These are phyloP conservation scores for Lactarius hatsudake DNA, from an alignment of 768 basidiomycete species.

Conservation along the genomic window DNA sequence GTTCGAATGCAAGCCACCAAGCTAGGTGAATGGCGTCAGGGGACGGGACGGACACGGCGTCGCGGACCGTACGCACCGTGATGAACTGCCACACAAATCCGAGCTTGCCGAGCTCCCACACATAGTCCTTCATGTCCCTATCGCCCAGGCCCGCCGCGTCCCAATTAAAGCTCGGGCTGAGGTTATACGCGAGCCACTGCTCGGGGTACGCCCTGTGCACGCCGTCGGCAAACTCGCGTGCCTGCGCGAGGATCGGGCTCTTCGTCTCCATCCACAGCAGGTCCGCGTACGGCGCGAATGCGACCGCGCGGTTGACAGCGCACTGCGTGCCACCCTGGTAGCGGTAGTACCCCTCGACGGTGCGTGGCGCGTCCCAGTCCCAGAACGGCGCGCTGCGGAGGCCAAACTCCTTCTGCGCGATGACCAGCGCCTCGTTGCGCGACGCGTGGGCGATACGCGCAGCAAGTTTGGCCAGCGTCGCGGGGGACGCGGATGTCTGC, in stretches of 20 bases:
- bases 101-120: slow-evolving; percentile 93
- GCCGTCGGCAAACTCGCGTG: slow-evolving; percentile 86
- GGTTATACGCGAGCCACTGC: slow-evolving; percentile 96
- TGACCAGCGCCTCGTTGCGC: slow-evolving; percentile 61
- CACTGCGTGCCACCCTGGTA: slow-evolving; percentile 97
- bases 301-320: slow-evolving; percentile 86
- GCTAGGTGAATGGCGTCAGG: slow-evolving; percentile 44
- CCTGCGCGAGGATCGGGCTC: slow-evolving; percentile 88
- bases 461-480: slow-evolving; percentile 58
- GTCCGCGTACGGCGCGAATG: slow-evolving; percentile 93
- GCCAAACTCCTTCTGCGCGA: slow-evolving; percentile 80
- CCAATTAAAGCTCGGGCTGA: slow-evolving; percentile 94
- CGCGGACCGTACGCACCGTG: slow-evolving; percentile 58
- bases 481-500: slow-evolving; percentile 48
- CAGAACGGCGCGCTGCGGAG: slow-evolving; percentile 76
- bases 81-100: slow-evolving; percentile 99
- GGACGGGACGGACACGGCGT: not conserved
- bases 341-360: slow-evolving; percentile 94
- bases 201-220: slow-evolving; percentile 79
- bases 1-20: slow-evolving; percentile 95
- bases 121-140: slow-evolving; percentile 80
- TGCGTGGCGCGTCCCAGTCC: slow-evolving; percentile 93
- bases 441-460: slow-evolving; percentile 64
- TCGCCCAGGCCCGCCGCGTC: slow-evolving; percentile 87
- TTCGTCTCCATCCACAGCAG: slow-evolving; percentile 97